Percentiles rank a stretch among this genome's conserved stretches.
Evolutionary conservation across 805 yeast genomes (phyloP).

Genomic region (Schizosaccharomyces octosporus): DNA sequence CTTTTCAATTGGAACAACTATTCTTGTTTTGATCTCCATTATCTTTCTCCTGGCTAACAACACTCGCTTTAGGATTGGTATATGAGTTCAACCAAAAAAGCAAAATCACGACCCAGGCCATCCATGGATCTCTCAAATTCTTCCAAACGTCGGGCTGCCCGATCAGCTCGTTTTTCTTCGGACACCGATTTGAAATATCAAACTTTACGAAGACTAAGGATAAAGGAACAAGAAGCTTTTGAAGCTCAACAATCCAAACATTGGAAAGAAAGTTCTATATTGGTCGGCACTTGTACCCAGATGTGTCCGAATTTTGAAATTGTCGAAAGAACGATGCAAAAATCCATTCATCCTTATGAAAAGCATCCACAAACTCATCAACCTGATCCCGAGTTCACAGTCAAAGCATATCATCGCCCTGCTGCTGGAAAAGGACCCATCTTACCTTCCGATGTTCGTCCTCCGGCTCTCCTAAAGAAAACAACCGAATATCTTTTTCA

Average conservation of each 20-base stretch:
- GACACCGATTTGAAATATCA: neutral
- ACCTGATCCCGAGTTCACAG: constrained; percentile 36
- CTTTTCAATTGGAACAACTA: too few species aligned
- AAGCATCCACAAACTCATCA: constrained; percentile 33
- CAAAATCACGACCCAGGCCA: neutral
- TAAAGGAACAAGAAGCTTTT: neutral
- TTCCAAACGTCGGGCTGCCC: neutral
- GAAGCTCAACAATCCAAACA: neutral
- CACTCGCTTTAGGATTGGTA: too few species aligned
- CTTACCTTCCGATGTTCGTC: constrained; percentile 87
- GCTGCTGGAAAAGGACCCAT: constrained; percentile 98
- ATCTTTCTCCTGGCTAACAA: too few species aligned
- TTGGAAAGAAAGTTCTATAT: constrained; percentile 14
- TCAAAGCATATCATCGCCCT: constrained; percentile 85
- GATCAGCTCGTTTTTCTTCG: neutral
- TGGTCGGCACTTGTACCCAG: constrained; percentile 68
- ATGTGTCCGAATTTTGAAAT: constrained; percentile 94
- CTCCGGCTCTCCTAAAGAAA: constrained; percentile 42
- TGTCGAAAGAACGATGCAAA: constrained; percentile 62
- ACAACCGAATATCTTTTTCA: constrained; percentile 53
- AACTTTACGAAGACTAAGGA: neutral
- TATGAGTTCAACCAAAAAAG: neutral
- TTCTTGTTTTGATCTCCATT: too few species aligned
- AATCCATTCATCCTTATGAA: constrained; percentile 61
- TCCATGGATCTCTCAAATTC: neutral